These are phyloP conservation scores for Tolypocladium cylindrosporum DNA, from an alignment of 2,329 filamentous ascomycete genomes.

Conservation along the genomic window DNA sequence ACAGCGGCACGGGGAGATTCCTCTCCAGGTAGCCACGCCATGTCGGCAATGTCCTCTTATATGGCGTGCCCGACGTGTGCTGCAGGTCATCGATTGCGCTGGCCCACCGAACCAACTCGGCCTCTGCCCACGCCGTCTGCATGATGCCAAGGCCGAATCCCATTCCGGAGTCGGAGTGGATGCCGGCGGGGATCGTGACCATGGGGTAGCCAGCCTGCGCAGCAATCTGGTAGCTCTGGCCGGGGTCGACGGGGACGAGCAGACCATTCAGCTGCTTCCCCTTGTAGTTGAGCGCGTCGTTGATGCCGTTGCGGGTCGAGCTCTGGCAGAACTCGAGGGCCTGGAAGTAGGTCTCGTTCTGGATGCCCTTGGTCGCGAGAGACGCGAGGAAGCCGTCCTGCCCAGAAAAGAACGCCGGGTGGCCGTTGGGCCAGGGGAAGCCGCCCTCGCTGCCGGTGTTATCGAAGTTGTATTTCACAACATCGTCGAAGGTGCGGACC, in stretches of 20 bases:
- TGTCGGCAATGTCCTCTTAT: conserved; percentile 37
- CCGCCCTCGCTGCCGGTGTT: conserved; percentile 61
- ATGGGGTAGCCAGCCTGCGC: conserved; percentile 70
- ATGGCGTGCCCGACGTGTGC: conserved; percentile 26
- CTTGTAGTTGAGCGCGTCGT: conserved; percentile 48
- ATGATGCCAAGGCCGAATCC: conserved; percentile 50
- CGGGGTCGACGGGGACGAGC: conserved; percentile 59
- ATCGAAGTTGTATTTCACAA: conserved; percentile 54
- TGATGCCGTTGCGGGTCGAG: conserved; percentile 56
- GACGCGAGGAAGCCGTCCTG: conserved; percentile 63
- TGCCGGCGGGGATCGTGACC: conserved; percentile 56
- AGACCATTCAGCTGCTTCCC: conserved; percentile 46
- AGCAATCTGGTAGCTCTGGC: conserved; percentile 57
- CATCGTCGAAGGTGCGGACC: conserved; percentile 50
- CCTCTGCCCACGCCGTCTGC: conserved; percentile 52
- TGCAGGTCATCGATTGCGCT: conserved; percentile 55
- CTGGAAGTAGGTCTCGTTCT: conserved; percentile 56
- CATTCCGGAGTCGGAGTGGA: conserved; percentile 44
- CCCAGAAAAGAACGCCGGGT: conserved; percentile 58
- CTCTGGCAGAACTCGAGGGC: conserved; percentile 52
- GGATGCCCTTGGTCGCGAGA: conserved; percentile 47
- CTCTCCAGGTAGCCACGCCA: conserved; percentile 41
- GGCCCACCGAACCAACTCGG: conserved; percentile 46
- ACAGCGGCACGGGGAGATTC: conserved; percentile 30
- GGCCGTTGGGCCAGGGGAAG: conserved; percentile 37